phyloP scores from a whole-genome alignment of 75 land plant genomes.

The Isoetes taiwanensis region DNA sequence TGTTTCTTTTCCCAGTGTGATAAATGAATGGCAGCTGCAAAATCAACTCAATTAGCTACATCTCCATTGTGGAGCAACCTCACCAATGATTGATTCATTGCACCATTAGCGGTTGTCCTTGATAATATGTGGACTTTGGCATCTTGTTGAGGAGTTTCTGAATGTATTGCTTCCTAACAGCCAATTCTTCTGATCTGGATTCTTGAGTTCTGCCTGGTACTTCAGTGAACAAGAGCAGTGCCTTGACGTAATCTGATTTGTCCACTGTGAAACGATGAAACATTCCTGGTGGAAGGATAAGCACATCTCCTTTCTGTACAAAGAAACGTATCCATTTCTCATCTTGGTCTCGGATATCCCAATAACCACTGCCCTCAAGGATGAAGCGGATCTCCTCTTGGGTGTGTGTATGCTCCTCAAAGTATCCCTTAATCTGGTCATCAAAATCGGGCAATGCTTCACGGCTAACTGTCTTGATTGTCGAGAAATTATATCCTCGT shows the following conservation, averaged over 20 bases:
- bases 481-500: background rate
- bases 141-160: too few species aligned
- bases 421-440: background rate
- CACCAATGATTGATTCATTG: too few species aligned
- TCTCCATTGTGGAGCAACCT: too few species aligned
- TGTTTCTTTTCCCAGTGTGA: too few species aligned
- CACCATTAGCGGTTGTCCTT: too few species aligned
- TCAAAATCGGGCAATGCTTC: constrained; percentile 1
- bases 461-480: background rate
- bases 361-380: constrained; percentile 18
- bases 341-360: background rate
- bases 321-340: constrained; percentile 6
- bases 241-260: background rate
- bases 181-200: too few species aligned
- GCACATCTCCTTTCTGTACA: background rate
- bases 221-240: constrained; percentile 12
- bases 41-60: too few species aligned
- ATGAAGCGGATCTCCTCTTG: constrained; percentile 24
- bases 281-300: constrained; percentile 1
- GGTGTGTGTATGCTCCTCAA: constrained; percentile 17
- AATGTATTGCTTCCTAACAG: too few species aligned
- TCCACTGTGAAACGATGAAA: background rate
- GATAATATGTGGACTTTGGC: too few species aligned
- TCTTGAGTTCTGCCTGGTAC: too few species aligned
- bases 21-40: too few species aligned